Conservation (phyloP, 2,329 filamentous ascomycete species). For the Ramichloridium luteum region DNA sequence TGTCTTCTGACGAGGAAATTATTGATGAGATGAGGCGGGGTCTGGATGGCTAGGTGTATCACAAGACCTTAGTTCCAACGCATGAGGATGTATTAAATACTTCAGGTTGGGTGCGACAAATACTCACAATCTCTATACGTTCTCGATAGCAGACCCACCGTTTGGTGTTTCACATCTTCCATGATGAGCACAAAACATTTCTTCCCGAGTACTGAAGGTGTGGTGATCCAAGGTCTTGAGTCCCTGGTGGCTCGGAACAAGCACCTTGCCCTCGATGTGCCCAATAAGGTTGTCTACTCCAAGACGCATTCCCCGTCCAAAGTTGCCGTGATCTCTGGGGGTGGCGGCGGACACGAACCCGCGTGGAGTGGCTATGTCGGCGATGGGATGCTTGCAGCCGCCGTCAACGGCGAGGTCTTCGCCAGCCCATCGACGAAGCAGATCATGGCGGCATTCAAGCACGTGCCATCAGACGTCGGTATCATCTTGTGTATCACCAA, state of each 20-base stretch:
- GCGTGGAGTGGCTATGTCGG: conserved; percentile 39
- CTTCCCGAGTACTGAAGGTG: conserved; percentile 38
- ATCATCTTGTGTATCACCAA: conserved; percentile 39
- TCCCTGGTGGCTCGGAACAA: conserved; percentile 36
- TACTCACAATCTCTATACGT: too few relatives aligned
- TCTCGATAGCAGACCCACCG: too few relatives aligned
- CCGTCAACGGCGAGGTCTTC: conserved; percentile 38
- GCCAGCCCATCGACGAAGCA: conserved; percentile 37
- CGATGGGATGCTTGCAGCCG: conserved; percentile 36
- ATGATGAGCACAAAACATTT: conserved; percentile 47
- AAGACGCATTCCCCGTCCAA: conserved; percentile 31
- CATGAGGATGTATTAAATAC: too few relatives aligned
- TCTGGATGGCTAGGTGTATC: too few relatives aligned
- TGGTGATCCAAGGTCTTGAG: conserved; percentile 38
- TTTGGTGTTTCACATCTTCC: too few relatives aligned
- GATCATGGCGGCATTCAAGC: conserved; percentile 37
- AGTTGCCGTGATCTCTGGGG: conserved; percentile 36
- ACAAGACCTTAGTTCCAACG: too few relatives aligned
- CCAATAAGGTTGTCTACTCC: conserved; percentile 38
- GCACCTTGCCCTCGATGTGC: conserved; percentile 31
- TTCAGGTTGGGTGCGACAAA: too few relatives aligned
- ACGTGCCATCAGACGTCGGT: conserved; percentile 34
- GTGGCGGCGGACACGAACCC: conserved; percentile 38
- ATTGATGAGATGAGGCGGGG: too few relatives aligned
- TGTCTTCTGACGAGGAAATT: too few relatives aligned